Base-by-base conservation (phyloP, 1,284 basidiomycete genomes). In the Puccinia novopanici region DNA sequence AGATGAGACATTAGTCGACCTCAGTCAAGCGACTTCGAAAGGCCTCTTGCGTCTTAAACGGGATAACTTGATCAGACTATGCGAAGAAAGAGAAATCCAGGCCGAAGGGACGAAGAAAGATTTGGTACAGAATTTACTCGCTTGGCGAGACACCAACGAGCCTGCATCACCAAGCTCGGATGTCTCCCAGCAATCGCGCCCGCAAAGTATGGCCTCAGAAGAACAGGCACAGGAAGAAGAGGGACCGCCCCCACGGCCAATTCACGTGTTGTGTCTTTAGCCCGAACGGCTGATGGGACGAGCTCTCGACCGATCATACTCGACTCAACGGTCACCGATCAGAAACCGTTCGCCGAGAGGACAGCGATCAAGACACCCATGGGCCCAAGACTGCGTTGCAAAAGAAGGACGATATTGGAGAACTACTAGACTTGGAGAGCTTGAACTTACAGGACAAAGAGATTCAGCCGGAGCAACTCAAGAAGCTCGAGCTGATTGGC, bases 401-500 rank as follows among this genome's bases (percentile, higher is more conserved):
- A n/a, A 77, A 72, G 63, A 87, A 89, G 37, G 92, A 94, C 81
- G 90, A 91, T 55, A 93, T 97, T 82, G 89, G 98, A 10, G 95
- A 95, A 83, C 89, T 78, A 15, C 37, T 99, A 17, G 96, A 99
- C 85, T 87, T 99, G 54, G 93, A 94, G 85, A 93, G 92, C 81
- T 87, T 99, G 57, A 95, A 97, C 6, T 87, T 99, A 71, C 92
- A 95, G 78, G 96, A 99, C 86, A 91, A 93, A 82, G 95, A 98
- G 87, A 99, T 99, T 83, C 91, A 93, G 8, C 91, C 92, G 0
- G 92, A 94, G 65, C 94, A 93, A 86, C 87, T 99, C 74, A 90
- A 90, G 81, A 98, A 98, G 87, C 88, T 95, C 40, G 95, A 98
- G 86, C 97, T 96, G 88, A 98, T 99, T 84, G 96, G 96, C 8